Evolutionary conservation across 1,284 basidiomycete genomes (phyloP).

Genomic region (Xerocomus nothofagi): DNA sequence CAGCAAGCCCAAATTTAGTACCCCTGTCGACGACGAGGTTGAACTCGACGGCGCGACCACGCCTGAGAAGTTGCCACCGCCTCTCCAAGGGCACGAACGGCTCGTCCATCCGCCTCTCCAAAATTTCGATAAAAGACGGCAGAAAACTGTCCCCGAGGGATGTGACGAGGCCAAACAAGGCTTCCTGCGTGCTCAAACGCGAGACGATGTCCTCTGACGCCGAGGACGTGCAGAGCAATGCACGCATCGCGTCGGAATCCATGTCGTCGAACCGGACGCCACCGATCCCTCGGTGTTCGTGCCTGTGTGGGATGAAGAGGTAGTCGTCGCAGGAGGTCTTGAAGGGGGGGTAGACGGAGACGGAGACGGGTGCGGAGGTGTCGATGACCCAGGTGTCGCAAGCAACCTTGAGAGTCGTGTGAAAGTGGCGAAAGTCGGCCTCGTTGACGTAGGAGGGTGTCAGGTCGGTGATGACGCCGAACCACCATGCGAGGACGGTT

Average conservation of each 20-base stretch:
- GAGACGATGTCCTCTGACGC: conserved; percentile 46
- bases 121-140: conserved; percentile 80
- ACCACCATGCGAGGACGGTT: conserved; percentile 90
- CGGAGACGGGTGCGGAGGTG: conserved; percentile 14
- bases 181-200: conserved; percentile 45
- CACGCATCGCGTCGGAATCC: conserved; percentile 50
- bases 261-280: conserved; percentile 96
- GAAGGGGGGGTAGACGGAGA: conserved; percentile 64
- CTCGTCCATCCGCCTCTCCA: conserved; percentile 61
- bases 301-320: conserved; percentile 87
- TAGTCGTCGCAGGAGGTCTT: conserved; percentile 97
- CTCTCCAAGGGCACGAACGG: conserved; percentile 43
- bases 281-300: conserved; percentile 88
- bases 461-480: conserved; percentile 90
- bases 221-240: conserved; percentile 18
- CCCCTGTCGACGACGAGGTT: conserved; percentile 85
- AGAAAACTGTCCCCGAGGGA: conserved; percentile 74
- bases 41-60: conserved; percentile 91
- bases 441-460: conserved; percentile 91
- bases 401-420: conserved; percentile 71
- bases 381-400: conserved; percentile 75
- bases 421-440: conserved; percentile 87
- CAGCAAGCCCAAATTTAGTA: conserved; percentile 84
- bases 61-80: conserved; percentile 85
- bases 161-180: conserved; percentile 71